Evolutionary conservation across 345 rosid species (phyloP).

Genomic region (Linum tenue): DNA sequence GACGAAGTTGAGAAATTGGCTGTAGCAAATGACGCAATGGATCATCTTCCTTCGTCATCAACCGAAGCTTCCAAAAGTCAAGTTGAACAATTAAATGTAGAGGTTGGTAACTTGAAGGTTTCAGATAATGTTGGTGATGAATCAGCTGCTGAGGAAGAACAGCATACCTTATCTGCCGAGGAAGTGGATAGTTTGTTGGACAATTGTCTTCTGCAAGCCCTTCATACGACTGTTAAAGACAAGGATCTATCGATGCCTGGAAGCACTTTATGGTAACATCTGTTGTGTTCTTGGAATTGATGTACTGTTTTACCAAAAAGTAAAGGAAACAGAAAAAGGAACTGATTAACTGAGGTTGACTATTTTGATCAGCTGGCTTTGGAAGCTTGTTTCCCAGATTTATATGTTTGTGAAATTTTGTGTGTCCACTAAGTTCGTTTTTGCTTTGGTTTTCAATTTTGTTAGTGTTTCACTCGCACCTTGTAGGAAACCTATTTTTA

Average conservation of each 20-base stretch:
- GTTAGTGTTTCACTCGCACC: not conserved
- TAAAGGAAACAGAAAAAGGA: too few relatives aligned
- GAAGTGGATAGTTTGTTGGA: slow-evolving; percentile 78
- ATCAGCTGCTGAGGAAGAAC: slow-evolving; percentile 40
- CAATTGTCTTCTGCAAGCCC: slow-evolving; percentile 88
- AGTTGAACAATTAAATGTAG: slow-evolving; percentile 29
- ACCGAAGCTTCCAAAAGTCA: slow-evolving; percentile 23
- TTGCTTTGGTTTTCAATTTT: too few relatives aligned
- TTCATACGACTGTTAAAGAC: slow-evolving; percentile 73
- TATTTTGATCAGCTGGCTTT: not conserved
- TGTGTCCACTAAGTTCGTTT: not conserved
- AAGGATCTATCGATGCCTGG: slow-evolving; percentile 96
- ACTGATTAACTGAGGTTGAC: not conserved
- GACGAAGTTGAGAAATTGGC: slow-evolving; percentile 29
- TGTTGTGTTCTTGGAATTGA: not conserved
- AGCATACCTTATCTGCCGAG: slow-evolving; percentile 34
- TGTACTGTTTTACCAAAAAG: too few relatives aligned
- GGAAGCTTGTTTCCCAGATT: not conserved
- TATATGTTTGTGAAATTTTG: not conserved
- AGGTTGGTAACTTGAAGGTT: slow-evolving; percentile 36
- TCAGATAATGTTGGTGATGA: slow-evolving; percentile 29
- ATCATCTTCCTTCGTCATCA: slow-evolving; percentile 17
- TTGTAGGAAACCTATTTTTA: too few relatives aligned
- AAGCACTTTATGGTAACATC: slow-evolving; percentile 75
- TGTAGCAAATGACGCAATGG: slow-evolving; percentile 11